Percentiles rank a stretch among this genome's conserved stretches.
phyloP scores from a whole-genome alignment of 2,329 filamentous ascomycete species.

The Cladosporium halotolerans region DNA sequence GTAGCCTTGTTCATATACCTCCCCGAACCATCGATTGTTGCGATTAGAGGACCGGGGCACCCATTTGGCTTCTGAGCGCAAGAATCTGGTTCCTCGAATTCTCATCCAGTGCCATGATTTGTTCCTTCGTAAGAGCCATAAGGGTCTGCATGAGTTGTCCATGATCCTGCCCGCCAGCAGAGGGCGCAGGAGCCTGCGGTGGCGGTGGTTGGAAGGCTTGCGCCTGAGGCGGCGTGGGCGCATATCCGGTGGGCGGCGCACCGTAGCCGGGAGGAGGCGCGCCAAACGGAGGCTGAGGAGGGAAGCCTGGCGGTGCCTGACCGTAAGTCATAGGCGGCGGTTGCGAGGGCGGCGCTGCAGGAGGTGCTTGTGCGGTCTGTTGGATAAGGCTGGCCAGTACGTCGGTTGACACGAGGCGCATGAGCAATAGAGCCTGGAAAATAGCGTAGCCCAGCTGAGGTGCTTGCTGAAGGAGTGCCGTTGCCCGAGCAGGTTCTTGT shows the following conservation, averaged over 20 bases:
- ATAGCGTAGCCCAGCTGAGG: constrained; percentile 92
- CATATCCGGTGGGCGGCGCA: constrained; percentile 33
- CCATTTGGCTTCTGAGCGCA: constrained; percentile 61
- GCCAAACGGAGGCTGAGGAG: constrained; percentile 23
- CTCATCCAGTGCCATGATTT: constrained; percentile 63
- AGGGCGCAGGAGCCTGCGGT: constrained; percentile 38
- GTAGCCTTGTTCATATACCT: neutral
- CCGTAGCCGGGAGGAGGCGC: constrained; percentile 24
- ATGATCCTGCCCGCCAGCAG: constrained; percentile 49
- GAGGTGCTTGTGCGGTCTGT: constrained; percentile 30
- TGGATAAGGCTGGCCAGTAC: constrained; percentile 78
- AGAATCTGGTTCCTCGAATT: constrained; percentile 74
- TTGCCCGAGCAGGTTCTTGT: constrained; percentile 73
- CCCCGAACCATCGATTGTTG: too few relatives aligned
- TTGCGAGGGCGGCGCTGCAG: constrained; percentile 21
- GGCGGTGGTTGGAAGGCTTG: constrained; percentile 32
- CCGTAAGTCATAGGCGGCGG: constrained; percentile 30
- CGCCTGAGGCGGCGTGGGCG: constrained; percentile 41
- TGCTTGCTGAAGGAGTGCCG: constrained; percentile 77
- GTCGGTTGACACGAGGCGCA: constrained; percentile 83
- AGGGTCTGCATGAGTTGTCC: constrained; percentile 75
- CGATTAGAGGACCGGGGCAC: constrained; percentile 11
- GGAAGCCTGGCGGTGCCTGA: constrained; percentile 27
- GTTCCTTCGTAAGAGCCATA: constrained; percentile 69
- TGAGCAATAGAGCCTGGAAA: constrained; percentile 86